A percentile compares a stretch with the other conserved stretches of the same genome.
phyloP scores from a whole-genome alignment of 78 protist species.

The Dictyostelium firmibasis region DNA sequence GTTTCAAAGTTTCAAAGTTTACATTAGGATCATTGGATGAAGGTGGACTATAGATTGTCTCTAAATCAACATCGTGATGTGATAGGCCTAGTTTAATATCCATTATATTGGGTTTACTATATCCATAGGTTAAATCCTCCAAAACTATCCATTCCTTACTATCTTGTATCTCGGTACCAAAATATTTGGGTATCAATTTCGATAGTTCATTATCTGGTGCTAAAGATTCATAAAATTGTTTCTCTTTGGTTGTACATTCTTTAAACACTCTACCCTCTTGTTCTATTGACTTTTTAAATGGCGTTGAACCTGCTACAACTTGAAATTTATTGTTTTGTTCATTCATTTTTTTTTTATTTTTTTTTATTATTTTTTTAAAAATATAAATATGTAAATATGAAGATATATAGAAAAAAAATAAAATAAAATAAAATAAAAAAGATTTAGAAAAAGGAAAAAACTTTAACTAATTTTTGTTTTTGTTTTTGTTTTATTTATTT shows the following conservation, averaged over 20 bases:
- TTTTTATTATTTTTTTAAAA: not conserved
- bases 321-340: constrained; percentile 10
- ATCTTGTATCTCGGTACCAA: not conserved
- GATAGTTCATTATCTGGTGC: not conserved
- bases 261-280: constrained; percentile 25
- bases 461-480: not conserved
- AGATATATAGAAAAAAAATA: not conserved
- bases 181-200: constrained; percentile 33
- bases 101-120: constrained; percentile 44
- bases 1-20: not conserved
- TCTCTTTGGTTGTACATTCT: constrained; percentile 14
- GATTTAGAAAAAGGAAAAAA: not conserved
- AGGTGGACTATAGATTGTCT: not conserved
- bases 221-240: constrained; percentile 25
- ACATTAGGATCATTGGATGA: not conserved
- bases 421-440: not conserved
- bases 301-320: constrained; percentile 69
- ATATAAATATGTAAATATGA: not conserved
- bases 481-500: not conserved
- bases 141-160: constrained; percentile 21
- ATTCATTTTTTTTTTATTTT: not conserved
- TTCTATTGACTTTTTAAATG: constrained; percentile 41
- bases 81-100: constrained; percentile 66
- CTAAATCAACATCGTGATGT: constrained; percentile 50
- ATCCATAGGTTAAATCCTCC: constrained; percentile 56